phyloP scores from a whole-genome alignment of 768 basidiomycete species.

The Rhizopogon rudus region DNA sequence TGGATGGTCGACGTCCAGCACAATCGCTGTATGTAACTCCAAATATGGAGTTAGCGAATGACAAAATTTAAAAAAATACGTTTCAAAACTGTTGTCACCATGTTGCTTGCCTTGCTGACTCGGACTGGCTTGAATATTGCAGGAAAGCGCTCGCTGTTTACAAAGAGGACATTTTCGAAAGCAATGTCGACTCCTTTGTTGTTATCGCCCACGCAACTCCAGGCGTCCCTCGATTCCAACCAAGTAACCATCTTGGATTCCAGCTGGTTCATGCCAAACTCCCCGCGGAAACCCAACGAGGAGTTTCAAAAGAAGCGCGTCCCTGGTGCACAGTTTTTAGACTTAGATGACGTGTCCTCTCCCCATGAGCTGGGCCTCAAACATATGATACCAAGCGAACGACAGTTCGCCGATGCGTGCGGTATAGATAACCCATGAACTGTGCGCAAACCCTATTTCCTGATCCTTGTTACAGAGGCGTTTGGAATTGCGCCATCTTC shows the following conservation, averaged over 20 bases:
- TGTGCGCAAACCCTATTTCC: not conserved
- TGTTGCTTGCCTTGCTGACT: conserved; percentile 4
- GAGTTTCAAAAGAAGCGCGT: conserved; percentile 70
- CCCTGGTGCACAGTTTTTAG: conserved; percentile 68
- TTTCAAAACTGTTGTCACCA: not conserved
- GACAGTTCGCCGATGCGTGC: conserved; percentile 72
- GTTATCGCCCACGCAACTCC: conserved; percentile 46
- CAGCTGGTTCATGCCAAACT: conserved; percentile 94
- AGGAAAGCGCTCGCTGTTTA: conserved; percentile 1
- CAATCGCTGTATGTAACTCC: not conserved
- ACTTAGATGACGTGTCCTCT: conserved; percentile 75
- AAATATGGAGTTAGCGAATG: conserved; percentile 8
- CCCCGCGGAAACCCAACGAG: conserved; percentile 58
- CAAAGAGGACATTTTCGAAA: conserved; percentile 33
- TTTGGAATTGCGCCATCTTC: conserved; percentile 70
- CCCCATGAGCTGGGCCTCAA: conserved; percentile 75
- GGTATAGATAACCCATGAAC: conserved; percentile 43
- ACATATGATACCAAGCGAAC: conserved; percentile 87
- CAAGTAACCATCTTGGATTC: conserved; percentile 55
- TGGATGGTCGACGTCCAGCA: conserved; percentile 3
- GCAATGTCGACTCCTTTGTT: conserved; percentile 38
- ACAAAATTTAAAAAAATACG: conserved; percentile 15
- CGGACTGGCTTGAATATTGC: conserved; percentile 4
- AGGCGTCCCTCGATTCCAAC: conserved; percentile 21
- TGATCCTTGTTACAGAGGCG: conserved; percentile 36